phyloP scores from a whole-genome alignment of 768 basidiomycete species.

The Coprinopsis marcescibilis region DNA sequence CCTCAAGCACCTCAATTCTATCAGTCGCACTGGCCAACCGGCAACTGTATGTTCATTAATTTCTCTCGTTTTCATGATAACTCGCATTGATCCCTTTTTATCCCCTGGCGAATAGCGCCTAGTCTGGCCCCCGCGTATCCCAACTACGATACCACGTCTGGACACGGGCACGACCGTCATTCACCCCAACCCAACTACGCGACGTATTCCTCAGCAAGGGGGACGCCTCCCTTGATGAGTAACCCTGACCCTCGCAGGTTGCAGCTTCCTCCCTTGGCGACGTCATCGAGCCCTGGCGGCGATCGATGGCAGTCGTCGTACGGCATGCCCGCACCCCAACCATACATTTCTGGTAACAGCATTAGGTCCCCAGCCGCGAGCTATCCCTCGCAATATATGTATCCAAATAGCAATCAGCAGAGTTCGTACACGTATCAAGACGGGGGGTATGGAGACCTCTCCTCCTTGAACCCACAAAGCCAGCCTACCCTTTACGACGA shows the following conservation, averaged over 20 bases:
- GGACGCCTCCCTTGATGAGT: constrained; percentile 41
- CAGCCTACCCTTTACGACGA: constrained; percentile 28
- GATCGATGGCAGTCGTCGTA: constrained; percentile 44
- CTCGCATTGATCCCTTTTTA: constrained; percentile 31
- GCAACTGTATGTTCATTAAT: constrained; percentile 29
- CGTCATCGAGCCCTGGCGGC: constrained; percentile 35
- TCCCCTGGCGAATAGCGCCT: constrained; percentile 30
- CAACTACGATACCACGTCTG: constrained; percentile 43
- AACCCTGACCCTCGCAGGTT: constrained; percentile 50
- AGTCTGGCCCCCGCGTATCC: constrained; percentile 41
- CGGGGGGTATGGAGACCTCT: constrained; percentile 25
- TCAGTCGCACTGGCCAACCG: constrained; percentile 35
- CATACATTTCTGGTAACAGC: constrained; percentile 29
- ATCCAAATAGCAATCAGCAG: constrained; percentile 31
- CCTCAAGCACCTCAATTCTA: constrained; percentile 43
- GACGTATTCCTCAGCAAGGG: constrained; percentile 38
- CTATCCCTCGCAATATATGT: constrained; percentile 53
- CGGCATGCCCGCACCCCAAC: constrained; percentile 25
- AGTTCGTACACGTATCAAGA: constrained; percentile 39
- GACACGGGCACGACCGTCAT: constrained; percentile 47
- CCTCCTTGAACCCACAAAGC: constrained; percentile 25
- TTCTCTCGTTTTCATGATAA: constrained; percentile 16
- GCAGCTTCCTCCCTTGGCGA: constrained; percentile 54
- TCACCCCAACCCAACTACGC: constrained; percentile 39
- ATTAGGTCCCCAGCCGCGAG: constrained; percentile 63